Base-by-base conservation (phyloP, 129 eudicot species). In the Flaveria sonorensis region DNA sequence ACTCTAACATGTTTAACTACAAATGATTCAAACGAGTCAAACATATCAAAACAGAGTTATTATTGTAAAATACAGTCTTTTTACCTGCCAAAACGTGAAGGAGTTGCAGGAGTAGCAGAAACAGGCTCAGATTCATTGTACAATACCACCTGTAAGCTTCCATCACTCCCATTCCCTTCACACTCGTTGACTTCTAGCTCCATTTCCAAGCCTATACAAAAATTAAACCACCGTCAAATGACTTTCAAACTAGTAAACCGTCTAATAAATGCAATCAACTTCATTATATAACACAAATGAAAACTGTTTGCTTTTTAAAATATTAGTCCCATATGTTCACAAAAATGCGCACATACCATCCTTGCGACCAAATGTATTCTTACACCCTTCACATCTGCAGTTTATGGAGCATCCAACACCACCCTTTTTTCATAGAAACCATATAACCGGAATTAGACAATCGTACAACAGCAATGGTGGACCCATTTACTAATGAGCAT, bases 311-410 rank as follows among this genome's bases (percentile, higher is more conserved):
- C 74, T 45, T 47, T 26, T 10, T 6, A n/a, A 45, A 60, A 73
- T 6, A 39, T 40, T 60, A 43, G n/a, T 59, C 48, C 11, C 32
- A 21, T 56, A 12, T 39, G 23, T 57, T 65, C 10, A 10, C 16
- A 3, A 28, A n/a, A 63, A 75, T 32, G 66, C 28, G 77, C 8
- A 68, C 93, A 80, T 50, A 95, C 99, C 97, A 80, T 95, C 96
- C 73, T 92, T 91, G 76, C 94, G 85, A 71, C 99, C 99, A 79
- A 95, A 95, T 72, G 97, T 91, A 81, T 95, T 95, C 85, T 89
- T 91, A 76, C 99, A 95, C 39, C 95, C 99, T 92, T 95, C 99
- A 71, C 99, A 95, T 86, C 99, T 86, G 89, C 99, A 95, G 85
- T 86, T 88, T 23, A 89, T 79, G 45, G 99, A 95, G 89, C 99